Evolutionary conservation across 805 yeast species (phyloP).

Genomic region (Candida takata): DNA sequence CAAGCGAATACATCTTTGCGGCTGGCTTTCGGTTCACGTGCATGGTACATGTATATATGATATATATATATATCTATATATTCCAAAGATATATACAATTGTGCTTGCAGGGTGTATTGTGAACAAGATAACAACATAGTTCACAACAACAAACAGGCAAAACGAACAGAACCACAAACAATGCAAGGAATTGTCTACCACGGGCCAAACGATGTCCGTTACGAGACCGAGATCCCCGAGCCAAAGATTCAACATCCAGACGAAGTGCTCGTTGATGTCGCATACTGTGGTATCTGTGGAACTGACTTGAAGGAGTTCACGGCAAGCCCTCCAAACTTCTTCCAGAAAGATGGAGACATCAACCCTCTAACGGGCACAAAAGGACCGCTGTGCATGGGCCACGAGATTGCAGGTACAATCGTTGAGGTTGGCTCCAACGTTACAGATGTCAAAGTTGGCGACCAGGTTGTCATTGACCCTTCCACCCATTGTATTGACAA

Average conservation of each 20-base stretch:
- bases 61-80: no score
- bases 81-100: no score
- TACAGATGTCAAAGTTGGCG: constrained; percentile 38
- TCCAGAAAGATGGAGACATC: constrained; percentile 32
- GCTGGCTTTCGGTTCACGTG: no score
- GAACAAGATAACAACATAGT: no score
- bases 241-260: constrained; percentile 31
- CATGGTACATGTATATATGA: no score
- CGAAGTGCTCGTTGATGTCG: constrained; percentile 39
- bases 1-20: no score
- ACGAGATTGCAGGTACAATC: constrained; percentile 45
- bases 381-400: constrained; percentile 46
- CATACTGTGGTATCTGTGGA: constrained; percentile 59
- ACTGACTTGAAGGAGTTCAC: constrained; percentile 51
- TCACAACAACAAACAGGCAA: neutral
- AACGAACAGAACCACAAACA: constrained; percentile 1
- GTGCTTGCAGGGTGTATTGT: no score
- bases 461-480: constrained; percentile 58
- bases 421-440: constrained; percentile 41
- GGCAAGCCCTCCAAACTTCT: constrained; percentile 53
- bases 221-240: constrained; percentile 27
- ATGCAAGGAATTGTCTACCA: constrained; percentile 47
- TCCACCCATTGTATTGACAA: constrained; percentile 50
- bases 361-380: constrained; percentile 34
- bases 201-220: constrained; percentile 39